Evolutionary conservation across 2,329 filamentous ascomycete species (phyloP).

Genomic region (Pseudogymnoascus destructans): DNA sequence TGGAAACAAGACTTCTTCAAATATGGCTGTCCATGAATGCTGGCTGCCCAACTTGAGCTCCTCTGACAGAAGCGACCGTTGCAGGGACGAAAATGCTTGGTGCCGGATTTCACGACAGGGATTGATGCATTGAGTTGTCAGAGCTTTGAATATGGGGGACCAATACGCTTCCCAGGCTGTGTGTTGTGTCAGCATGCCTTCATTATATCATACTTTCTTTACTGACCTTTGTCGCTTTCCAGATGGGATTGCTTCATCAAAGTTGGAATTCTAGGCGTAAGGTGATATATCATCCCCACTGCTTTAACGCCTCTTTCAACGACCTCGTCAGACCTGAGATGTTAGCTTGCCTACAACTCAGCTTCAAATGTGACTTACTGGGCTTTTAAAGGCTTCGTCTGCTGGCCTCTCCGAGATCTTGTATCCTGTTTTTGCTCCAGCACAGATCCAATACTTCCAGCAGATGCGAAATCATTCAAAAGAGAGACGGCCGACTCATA

Average conservation of each 20-base stretch:
- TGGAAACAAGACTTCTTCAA: conserved; percentile 85
- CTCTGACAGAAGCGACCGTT: conserved; percentile 72
- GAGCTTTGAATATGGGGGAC: conserved; percentile 82
- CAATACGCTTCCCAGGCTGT: conserved; percentile 96
- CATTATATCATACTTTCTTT: not conserved
- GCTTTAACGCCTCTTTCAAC: conserved; percentile 70
- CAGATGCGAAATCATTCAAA: conserved; percentile 79
- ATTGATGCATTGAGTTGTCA: conserved; percentile 86
- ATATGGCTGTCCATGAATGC: conserved; percentile 89
- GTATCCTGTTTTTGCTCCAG: conserved; percentile 57
- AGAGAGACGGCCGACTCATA: conserved; percentile 79
- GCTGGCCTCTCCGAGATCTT: conserved; percentile 28
- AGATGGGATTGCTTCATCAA: conserved; percentile 90
- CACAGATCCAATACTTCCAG: conserved; percentile 58
- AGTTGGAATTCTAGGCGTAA: conserved; percentile 69
- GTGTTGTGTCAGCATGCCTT: conserved; percentile 18
- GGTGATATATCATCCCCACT: conserved; percentile 65
- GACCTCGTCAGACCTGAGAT: conserved; percentile 50
- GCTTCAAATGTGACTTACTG: conserved; percentile 33
- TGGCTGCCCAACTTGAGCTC: conserved; percentile 74
- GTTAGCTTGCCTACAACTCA: conserved; percentile 14
- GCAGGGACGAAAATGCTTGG: conserved; percentile 72
- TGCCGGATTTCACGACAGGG: conserved; percentile 87
- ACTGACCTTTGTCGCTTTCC: conserved; percentile 65
- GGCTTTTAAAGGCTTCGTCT: conserved; percentile 40